Base-by-base conservation (phyloP, 768 basidiomycete species). In the Royoungia palumana region DNA sequence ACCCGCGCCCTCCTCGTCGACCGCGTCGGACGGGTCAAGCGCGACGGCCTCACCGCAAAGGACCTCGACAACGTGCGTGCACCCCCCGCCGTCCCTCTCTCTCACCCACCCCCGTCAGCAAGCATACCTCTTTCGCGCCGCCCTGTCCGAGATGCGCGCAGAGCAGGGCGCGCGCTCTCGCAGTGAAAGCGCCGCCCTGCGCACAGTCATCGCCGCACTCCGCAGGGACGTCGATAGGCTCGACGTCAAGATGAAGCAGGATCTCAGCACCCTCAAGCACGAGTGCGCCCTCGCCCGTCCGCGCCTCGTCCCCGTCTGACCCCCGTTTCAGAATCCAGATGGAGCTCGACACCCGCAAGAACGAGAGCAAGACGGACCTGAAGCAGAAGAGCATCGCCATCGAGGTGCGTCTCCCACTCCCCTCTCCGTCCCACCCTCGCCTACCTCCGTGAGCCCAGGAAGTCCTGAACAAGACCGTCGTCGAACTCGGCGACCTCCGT, bases 71-170 rank as follows among this genome's bases (percentile, higher is more conserved):
- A 89, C 64, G 89, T 90, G 65, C 46, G 85, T 61, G 8, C 35
- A 1, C 19, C 0, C 24, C 35, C 16, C 14, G 1, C 19, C 9
- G 0, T 1, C 28, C n/a, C 36, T 4, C 27, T 7, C 24, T 1
- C 22, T 43, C 37, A 36, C 47, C 34, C 19, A 45, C 40, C 0
- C 20, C 24, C 27, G 19, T 3, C 60, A 96, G 92, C 90, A 94
- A 85, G 94, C 94, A 16, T 97, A 97, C 66, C 74, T 97, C 27
- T 96, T 96, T 69, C 83, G 86, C 39, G 96, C 96, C 17, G 96
- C 95, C 0, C 68, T 98, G 32, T 89, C 89, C 2, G 94, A 98
- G 65, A 73, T 95, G 40, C 79, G 91, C 17, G 87, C 89, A 5
- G 94, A 96, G 63, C 79, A 91, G 24, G 84, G 86, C 5, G 80